These are phyloP conservation scores for Takashimella tepidaria DNA, from an alignment of 1,284 basidiomycete genomes.

Conservation along the genomic window DNA sequence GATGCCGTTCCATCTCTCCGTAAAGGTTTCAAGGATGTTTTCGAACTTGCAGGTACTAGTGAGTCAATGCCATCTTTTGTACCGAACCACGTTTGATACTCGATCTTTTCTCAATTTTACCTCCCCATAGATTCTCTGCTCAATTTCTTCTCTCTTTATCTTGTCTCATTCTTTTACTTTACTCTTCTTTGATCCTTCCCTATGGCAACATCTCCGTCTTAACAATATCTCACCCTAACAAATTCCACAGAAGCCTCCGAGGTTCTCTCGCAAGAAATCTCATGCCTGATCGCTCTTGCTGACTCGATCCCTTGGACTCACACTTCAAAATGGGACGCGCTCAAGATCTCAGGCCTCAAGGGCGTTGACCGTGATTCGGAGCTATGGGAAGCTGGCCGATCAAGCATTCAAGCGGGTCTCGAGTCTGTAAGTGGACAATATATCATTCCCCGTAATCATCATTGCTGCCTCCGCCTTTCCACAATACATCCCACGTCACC, in stretches of 20 bases:
- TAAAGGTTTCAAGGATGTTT: constrained; percentile 34
- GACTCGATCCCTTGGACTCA: constrained; percentile 32
- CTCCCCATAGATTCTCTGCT: constrained; percentile 8
- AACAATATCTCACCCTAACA: constrained; percentile 2
- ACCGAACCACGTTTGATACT: constrained; percentile 6
- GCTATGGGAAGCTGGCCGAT: constrained; percentile 36
- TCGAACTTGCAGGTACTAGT: constrained; percentile 39
- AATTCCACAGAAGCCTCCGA: constrained; percentile 33
- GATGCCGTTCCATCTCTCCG: constrained; percentile 26
- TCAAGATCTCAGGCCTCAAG: constrained; percentile 36
- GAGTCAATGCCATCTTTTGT: constrained; percentile 12
- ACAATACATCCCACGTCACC: no score
- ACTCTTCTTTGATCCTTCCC: constrained; percentile 7
- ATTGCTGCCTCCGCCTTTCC: no score
- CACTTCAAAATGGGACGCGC: constrained; percentile 35
- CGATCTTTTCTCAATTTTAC: constrained; percentile 8
- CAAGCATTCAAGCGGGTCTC: constrained; percentile 39
- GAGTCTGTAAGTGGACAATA: constrained; percentile 25
- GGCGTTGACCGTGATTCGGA: constrained; percentile 24
- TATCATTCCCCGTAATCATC: not conserved
- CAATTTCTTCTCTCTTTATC: constrained; percentile 3
- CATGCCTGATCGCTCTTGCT: constrained; percentile 38
- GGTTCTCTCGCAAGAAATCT: constrained; percentile 38
- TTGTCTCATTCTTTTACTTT: constrained; percentile 13
- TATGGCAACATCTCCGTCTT: not conserved